phyloP scores from a whole-genome alignment of 352 stramenopile species.

The Pythium aristosporum region DNA sequence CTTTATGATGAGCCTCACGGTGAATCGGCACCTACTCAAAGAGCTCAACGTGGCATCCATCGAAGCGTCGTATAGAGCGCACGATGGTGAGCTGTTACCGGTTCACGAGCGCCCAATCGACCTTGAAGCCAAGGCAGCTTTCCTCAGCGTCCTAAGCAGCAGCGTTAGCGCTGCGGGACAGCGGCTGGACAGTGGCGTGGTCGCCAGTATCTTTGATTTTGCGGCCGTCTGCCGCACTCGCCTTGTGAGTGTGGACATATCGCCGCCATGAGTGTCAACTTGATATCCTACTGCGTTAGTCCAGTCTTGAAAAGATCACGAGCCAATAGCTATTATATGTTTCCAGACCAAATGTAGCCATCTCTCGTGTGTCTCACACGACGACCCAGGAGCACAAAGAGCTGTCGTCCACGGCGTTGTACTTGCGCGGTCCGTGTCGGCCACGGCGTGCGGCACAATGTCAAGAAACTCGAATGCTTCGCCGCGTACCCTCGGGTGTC shows the following conservation, averaged over 20 bases:
- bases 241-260: too few relatives aligned
- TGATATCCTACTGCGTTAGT: too few relatives aligned
- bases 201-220: not conserved
- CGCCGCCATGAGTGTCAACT: too few relatives aligned
- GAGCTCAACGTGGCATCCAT: not conserved
- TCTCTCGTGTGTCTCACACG: conserved; percentile 10
- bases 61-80: not conserved
- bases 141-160: not conserved
- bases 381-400: conserved; percentile 51
- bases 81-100: not conserved
- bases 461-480: conserved; percentile 46
- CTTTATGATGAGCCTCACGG: too few relatives aligned
- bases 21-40: too few relatives aligned
- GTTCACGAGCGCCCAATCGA: not conserved
- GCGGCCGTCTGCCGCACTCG: too few relatives aligned
- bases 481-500: conserved; percentile 36
- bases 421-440: conserved; percentile 48
- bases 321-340: too few relatives aligned
- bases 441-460: conserved; percentile 30
- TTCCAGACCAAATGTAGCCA: too few relatives aligned
- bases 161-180: not conserved
- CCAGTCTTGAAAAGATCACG: too few relatives aligned
- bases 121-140: not conserved
- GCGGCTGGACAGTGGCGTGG: not conserved
- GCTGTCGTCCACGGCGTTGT: conserved; percentile 45